phyloP scores from a whole-genome alignment of 345 rosid genomes.

The Luvunga scandens region DNA sequence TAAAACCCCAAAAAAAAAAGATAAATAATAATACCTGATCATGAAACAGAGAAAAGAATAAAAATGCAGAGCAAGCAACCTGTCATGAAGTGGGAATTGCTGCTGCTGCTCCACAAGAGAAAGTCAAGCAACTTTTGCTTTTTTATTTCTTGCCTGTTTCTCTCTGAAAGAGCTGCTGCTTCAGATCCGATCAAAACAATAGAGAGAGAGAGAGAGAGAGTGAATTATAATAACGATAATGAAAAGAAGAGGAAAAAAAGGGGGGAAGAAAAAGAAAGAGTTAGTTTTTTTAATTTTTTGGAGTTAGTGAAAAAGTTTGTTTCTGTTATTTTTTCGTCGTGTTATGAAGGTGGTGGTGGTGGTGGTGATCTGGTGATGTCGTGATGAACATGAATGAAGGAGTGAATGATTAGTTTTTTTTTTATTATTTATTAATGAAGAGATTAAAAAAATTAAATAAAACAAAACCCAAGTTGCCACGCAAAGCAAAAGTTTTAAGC shows the following conservation, averaged over 20 bases:
- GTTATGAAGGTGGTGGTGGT: conserved; percentile 11
- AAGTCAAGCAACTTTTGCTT: conserved; percentile 35
- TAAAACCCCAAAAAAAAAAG: conserved; percentile 1
- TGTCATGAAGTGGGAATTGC: too few relatives aligned
- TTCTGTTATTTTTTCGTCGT: conserved; percentile 33
- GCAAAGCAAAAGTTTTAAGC: neutral
- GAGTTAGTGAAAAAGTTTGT: neutral
- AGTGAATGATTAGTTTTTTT: too few relatives aligned
- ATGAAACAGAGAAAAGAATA: conserved; percentile 23
- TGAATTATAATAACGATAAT: conserved; percentile 15
- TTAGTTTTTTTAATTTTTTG: neutral
- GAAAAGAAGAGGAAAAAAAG: neutral
- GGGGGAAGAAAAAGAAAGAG: neutral
- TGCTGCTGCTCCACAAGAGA: conserved; percentile 13
- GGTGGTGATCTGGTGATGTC: neutral
- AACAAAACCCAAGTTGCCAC: neutral
- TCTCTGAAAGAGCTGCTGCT: neutral
- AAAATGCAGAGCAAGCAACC: conserved; percentile 29
- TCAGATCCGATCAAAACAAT: conserved; percentile 59
- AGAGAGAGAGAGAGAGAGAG: conserved; percentile 19
- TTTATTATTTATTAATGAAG: too few relatives aligned
- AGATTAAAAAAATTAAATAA: neutral
- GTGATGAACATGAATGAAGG: too few relatives aligned
- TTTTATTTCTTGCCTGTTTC: neutral
- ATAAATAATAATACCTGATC: conserved; percentile 37